Evolutionary conservation across 768 basidiomycete genomes (phyloP).

Genomic region (Boletus rubropictus): DNA sequence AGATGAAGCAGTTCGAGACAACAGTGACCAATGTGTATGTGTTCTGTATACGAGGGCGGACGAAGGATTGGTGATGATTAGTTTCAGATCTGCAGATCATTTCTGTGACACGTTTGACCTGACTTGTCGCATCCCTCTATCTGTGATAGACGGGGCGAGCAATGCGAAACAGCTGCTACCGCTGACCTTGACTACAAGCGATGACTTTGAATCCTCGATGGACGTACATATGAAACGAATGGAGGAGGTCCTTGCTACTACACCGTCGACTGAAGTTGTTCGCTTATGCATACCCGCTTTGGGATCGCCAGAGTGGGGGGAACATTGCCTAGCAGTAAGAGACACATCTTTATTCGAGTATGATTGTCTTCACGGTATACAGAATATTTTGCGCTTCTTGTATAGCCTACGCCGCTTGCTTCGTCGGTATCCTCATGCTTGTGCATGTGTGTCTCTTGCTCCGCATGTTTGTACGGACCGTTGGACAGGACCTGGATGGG

Average conservation of each 20-base stretch:
- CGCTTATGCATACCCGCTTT: conserved; percentile 60
- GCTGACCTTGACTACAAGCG: conserved; percentile 17
- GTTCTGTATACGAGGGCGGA: conserved; percentile 10
- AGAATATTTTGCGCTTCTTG: conserved; percentile 73
- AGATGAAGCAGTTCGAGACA: conserved; percentile 89
- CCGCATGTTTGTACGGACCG: conserved; percentile 53
- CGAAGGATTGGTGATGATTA: conserved; percentile 9
- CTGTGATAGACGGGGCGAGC: conserved; percentile 42
- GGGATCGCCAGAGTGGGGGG: conserved; percentile 68
- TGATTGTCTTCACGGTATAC: conserved; percentile 5
- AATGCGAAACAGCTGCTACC: conserved; percentile 35
- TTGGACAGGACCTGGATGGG: conserved; percentile 66
- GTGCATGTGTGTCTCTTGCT: conserved; percentile 64
- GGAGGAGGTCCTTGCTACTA: conserved; percentile 25
- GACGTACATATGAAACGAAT: conserved; percentile 27
- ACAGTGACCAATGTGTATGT: conserved; percentile 59
- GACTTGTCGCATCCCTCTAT: conserved; percentile 51
- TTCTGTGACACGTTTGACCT: conserved; percentile 74
- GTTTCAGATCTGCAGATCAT: conserved; percentile 45
- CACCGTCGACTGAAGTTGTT: conserved; percentile 34
- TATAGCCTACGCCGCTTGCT: conserved; percentile 58
- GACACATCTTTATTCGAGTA: background rate
- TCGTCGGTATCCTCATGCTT: conserved; percentile 50
- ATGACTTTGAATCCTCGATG: conserved; percentile 16
- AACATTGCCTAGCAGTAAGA: conserved; percentile 49